Conservation (phyloP, 2,329 filamentous ascomycete genomes). For the Colletotrichum gloeosporioides region DNA sequence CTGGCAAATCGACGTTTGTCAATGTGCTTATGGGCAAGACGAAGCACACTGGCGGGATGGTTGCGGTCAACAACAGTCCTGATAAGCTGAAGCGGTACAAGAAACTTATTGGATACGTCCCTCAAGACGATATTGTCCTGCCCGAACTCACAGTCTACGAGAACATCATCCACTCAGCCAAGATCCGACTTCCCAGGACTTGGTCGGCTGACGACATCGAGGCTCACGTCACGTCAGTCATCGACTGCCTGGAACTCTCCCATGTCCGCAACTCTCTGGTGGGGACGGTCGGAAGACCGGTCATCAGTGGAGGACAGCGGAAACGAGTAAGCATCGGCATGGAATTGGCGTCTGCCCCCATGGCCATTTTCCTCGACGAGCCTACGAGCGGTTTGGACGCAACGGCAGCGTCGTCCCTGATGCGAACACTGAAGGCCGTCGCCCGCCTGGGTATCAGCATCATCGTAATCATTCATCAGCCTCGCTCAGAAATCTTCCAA, state of each 20-base stretch:
- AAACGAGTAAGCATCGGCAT: constrained; percentile 66
- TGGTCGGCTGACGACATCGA: constrained; percentile 56
- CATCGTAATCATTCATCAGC: constrained; percentile 66
- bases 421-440: constrained; percentile 58
- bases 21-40: constrained; percentile 67
- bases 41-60: constrained; percentile 52
- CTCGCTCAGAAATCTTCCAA: constrained; percentile 62
- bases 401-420: constrained; percentile 59
- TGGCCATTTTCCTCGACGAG: constrained; percentile 60
- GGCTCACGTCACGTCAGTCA: constrained; percentile 60
- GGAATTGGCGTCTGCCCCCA: constrained; percentile 61
- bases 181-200: constrained; percentile 55
- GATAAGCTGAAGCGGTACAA: constrained; percentile 57
- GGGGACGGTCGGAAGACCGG: constrained; percentile 54
- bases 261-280: constrained; percentile 58
- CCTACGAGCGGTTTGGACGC: constrained; percentile 61
- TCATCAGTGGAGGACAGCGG: constrained; percentile 62
- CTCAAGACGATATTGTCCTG: constrained; percentile 65
- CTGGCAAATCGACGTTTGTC: constrained; percentile 64
- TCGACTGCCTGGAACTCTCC: constrained; percentile 57
- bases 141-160: constrained; percentile 66
- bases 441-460: constrained; percentile 61
- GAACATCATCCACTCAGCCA: constrained; percentile 65
- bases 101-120: constrained; percentile 66
- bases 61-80: constrained; percentile 58